A percentile compares a stretch with the other conserved stretches of the same genome.
phyloP scores from a whole-genome alignment of 225 moss, liverwort and hornwort species.

The Rhytidiadelphus loreus region DNA sequence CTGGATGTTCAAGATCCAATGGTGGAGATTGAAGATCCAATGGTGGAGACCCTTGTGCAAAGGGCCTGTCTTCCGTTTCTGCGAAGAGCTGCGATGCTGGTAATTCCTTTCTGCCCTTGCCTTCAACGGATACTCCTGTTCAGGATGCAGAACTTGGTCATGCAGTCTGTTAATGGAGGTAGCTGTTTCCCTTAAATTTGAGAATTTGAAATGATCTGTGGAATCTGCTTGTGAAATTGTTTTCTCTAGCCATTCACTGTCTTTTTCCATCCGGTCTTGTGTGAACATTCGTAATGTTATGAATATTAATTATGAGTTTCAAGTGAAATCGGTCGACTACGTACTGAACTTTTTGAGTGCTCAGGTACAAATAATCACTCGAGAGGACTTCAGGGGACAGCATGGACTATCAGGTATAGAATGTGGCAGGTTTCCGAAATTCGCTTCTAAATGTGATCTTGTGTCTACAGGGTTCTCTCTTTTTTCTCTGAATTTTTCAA shows the following conservation, averaged over 20 bases:
- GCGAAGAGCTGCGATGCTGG: conserved; percentile 85
- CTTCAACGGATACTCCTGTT: neutral
- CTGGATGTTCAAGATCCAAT: conserved; percentile 7
- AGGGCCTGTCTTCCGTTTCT: conserved; percentile 79
- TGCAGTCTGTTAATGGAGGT: neutral
- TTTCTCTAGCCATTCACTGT: neutral
- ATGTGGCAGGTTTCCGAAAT: neutral
- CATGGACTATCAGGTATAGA: conserved; percentile 24
- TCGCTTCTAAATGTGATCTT: neutral
- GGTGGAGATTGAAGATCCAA: neutral
- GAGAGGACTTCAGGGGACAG: conserved; percentile 7
- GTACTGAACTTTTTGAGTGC: neutral
- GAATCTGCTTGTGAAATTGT: neutral
- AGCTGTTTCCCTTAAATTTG: neutral
- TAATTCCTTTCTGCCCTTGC: conserved; percentile 5
- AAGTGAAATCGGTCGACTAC: neutral
- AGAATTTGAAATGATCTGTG: neutral
- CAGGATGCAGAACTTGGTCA: neutral
- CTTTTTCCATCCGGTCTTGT: neutral
- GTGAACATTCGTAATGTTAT: neutral
- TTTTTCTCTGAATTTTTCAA: neutral
- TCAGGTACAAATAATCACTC: conserved; percentile 48
- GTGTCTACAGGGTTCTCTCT: neutral
- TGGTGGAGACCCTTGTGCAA: conserved; percentile 20
- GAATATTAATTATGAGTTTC: neutral